These are phyloP conservation scores for Vairimorpha necatrix DNA, from an alignment of 371 early-diverging fungal genomes.

Conservation along the genomic window DNA sequence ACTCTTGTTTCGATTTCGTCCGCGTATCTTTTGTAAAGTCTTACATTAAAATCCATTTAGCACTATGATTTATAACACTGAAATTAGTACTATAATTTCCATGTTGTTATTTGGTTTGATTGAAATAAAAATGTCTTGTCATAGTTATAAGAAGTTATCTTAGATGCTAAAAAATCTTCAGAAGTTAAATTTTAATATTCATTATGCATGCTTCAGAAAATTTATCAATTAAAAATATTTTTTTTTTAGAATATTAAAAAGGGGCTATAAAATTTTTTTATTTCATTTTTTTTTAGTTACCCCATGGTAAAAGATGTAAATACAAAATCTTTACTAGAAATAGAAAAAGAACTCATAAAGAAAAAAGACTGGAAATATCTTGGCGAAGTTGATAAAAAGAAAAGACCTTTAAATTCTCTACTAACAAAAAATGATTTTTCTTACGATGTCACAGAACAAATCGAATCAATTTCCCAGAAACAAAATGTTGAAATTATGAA, in stretches of 20 bases:
- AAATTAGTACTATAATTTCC: too few relatives aligned
- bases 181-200: too few relatives aligned
- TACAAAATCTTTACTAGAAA: conserved; percentile 2
- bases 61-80: too few relatives aligned
- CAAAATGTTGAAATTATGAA: conserved; percentile 31
- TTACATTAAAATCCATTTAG: too few relatives aligned
- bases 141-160: too few relatives aligned
- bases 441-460: conserved; percentile 6
- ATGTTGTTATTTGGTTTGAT: too few relatives aligned
- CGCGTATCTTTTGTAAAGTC: too few relatives aligned
- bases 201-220: too few relatives aligned
- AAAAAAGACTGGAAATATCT: conserved; percentile 32
- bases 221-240: too few relatives aligned
- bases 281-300: not conserved
- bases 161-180: too few relatives aligned
- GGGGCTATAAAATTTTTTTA: not conserved
- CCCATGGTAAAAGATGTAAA: not conserved
- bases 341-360: conserved; percentile 39
- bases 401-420: conserved; percentile 32
- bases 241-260: not conserved
- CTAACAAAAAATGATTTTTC: conserved; percentile 9
- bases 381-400: conserved; percentile 35
- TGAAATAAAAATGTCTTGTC: too few relatives aligned
- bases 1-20: too few relatives aligned
- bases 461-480: conserved; percentile 30